Evolutionary conservation across 164 flowering plant species (phyloP), one percentile per base, ranked within the genome.

Genomic region (Warburgia ugandensis): DNA sequence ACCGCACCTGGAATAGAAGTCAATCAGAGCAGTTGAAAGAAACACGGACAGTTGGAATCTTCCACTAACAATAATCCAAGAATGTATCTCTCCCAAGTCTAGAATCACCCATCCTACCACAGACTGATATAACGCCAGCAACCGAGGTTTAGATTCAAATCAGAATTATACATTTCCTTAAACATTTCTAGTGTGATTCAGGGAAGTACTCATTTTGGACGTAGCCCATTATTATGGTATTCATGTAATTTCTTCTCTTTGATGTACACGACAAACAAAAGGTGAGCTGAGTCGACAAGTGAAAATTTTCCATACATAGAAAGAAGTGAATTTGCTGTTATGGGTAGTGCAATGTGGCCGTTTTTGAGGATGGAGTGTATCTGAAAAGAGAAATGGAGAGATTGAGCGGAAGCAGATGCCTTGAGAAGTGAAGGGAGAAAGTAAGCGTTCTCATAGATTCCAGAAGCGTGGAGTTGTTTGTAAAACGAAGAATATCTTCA

Each of bases 261-360:
- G 21, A 43, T 71, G 76, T 81, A 83, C 61, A 47, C 26, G 43
- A 74, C 76, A 50, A 83, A 83, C 82, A 78, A 1, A 14, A 58
- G 45, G n/a, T 54, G 59, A 7, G 88, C 80, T 32, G 35, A 16
- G 0, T 40, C 46, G 0, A 58, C 28, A n/a, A 32, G 16, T 0
- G 64, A 55, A 20, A 58, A 65, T 41, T 80, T 80, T 0, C 68
- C 66, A 50, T 80, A 78, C 76, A 78, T 69, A 0, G 79, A 43
- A n/a, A 83, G 29, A 35, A 83, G 65, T 14, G 86, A 80, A 48
- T 83, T 83, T 42, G 80, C 66, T 1, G 75, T 52, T n/a, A 76
- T 62, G 5, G 59, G 51, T 20, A 76, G 72, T 0, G 67, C 50
- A 40, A 50, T 46, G 19, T 51, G 54, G 28, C 71, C 80, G 0